Evolutionary conservation across 768 basidiomycete species (phyloP).

Genomic region (Scleroderma citrinum): DNA sequence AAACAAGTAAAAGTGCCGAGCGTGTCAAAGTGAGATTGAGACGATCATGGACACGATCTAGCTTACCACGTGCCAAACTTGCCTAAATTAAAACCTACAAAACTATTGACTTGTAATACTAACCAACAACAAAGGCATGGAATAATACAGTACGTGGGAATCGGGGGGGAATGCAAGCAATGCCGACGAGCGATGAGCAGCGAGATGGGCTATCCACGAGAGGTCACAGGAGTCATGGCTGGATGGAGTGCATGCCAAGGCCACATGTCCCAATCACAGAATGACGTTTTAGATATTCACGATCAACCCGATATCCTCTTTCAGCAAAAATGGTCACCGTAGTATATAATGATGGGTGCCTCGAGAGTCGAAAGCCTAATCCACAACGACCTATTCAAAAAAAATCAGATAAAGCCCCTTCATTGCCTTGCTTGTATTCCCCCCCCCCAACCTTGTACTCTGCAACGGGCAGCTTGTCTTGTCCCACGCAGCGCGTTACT

Average conservation of each 20-base stretch:
- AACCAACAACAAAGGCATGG: neutral
- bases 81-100: constrained; percentile 11
- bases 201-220: no score
- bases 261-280: no score
- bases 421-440: neutral
- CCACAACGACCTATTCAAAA: constrained; percentile 4
- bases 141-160: neutral
- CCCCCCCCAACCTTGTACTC: neutral
- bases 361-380: constrained; percentile 6
- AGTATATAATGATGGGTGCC: neutral
- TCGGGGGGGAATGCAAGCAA: no score
- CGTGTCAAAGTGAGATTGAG: constrained; percentile 18
- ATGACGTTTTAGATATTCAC: neutral
- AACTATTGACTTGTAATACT: neutral
- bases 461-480: no score
- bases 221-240: no score
- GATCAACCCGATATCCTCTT: constrained; percentile 11
- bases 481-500: no score
- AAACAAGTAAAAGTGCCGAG: constrained; percentile 6
- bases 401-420: constrained; percentile 12
- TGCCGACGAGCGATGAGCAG: no score
- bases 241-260: no score
- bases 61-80: constrained; percentile 18
- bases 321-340: neutral
- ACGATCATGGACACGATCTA: constrained; percentile 25